Base-by-base conservation (phyloP, 805 yeast genomes). In the Kluyveromyces siamensis region DNA sequence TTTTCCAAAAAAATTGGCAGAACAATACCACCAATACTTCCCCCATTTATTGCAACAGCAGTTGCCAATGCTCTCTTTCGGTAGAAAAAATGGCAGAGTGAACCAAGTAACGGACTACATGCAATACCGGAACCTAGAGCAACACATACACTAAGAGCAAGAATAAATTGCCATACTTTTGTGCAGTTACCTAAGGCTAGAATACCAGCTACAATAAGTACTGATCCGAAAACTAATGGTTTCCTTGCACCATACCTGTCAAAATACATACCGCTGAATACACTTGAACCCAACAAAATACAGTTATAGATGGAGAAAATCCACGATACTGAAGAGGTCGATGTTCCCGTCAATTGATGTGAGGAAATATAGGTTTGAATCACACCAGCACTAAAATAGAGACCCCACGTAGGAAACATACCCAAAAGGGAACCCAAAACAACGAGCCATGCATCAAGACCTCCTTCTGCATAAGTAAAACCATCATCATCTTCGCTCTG, bases 361-460 rank as follows among this genome's bases (percentile, higher is more conserved):
- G 65, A 62, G 2, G 77, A 66, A 1, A 84, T 72, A 60, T 79
- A 83, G 0, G 86, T 77, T 62, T 84, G 86, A 38, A 84, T 71
- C 0, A 81, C 83, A 48, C 89, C 88, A 11, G 77, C 72, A 0
- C 85, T 66, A 58, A 84, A 84, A 64, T 81, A 71, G 27, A 84
- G 54, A 1, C 95, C 95, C 58, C 83, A 77, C 4, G 77, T 71
- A 40, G 77, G 74, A 7, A 77, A 60, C 51, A 80, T 65, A 2
- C 87, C 86, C 36, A 79, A 62, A 56, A 79, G 77, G 0, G 82
- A 72, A 13, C 63, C 63, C 17, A 59, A 37, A 1, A 55, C 59
- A 5, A 60, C 63, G 25, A 56, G 48, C 52, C 70, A 69, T 2
- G 78, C 77, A 45, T 57, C 50, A 17, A 58, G 45, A 0, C 77